Conservation (phyloP, 495 filamentous ascomycete species). For the Sabuloglossum arenarium region DNA sequence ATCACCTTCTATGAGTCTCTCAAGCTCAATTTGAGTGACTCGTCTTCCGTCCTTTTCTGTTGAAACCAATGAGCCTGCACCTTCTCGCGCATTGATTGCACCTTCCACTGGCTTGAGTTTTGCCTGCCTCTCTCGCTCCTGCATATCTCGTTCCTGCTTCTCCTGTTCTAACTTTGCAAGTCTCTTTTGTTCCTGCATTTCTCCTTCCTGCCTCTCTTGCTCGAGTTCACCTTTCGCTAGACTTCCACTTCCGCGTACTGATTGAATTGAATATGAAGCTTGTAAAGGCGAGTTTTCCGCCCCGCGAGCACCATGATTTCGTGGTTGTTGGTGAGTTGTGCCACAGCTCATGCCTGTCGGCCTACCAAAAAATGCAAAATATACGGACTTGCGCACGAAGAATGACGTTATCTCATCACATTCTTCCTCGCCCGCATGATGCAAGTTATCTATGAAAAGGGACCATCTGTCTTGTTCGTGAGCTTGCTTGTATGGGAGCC, state of each 20-base stretch:
- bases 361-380: constrained; percentile 19
- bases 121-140: too few relatives aligned
- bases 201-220: too few relatives aligned
- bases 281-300: too few relatives aligned
- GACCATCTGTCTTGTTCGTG: neutral
- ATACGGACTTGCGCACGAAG: constrained; percentile 16
- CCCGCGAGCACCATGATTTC: too few relatives aligned
- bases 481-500: neutral
- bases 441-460: neutral
- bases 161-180: too few relatives aligned
- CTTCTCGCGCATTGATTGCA: too few relatives aligned
- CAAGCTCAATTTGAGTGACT: too few relatives aligned
- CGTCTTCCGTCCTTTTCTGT: neutral
- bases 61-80: neutral
- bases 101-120: too few relatives aligned
- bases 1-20: too few relatives aligned
- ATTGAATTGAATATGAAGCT: too few relatives aligned
- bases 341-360: neutral
- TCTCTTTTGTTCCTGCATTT: too few relatives aligned
- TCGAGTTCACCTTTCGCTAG: neutral
- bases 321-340: neutral
- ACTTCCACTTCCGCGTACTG: neutral
- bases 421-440: neutral
- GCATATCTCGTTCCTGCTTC: too few relatives aligned
- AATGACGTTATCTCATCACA: constrained; percentile 9